phyloP scores from a whole-genome alignment of 768 basidiomycete genomes.

The Termitomyces sp. region DNA sequence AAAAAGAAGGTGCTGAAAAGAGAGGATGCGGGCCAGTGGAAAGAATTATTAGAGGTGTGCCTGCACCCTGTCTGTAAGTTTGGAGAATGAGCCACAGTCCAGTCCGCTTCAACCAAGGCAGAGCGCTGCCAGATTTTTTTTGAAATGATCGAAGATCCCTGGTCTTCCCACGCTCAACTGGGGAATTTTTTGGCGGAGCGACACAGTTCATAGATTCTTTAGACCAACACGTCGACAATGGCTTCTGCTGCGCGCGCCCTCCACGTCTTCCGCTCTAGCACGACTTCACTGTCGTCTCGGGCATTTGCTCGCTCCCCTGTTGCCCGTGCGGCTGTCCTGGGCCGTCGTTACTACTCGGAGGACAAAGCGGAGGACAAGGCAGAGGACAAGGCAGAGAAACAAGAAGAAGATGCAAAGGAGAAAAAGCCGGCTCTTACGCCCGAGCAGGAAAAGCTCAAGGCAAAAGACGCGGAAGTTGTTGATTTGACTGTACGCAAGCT shows the following conservation, averaged over 20 bases:
- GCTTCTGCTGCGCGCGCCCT: constrained; percentile 44
- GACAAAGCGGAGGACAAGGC: constrained; percentile 29
- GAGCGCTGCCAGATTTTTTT: neutral
- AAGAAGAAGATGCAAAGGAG: constrained; percentile 18
- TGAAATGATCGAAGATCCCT: neutral
- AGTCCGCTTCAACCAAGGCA: neutral
- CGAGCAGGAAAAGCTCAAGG: constrained; percentile 56
- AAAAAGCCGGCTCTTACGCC: constrained; percentile 17
- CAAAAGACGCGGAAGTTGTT: constrained; percentile 74
- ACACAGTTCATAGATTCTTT: constrained; percentile 3
- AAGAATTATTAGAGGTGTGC: constrained; percentile 4
- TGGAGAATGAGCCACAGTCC: constrained; percentile 4
- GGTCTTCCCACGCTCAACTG: constrained; percentile 9
- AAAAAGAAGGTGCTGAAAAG: neutral
- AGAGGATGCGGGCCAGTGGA: neutral
- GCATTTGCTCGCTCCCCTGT: constrained; percentile 33
- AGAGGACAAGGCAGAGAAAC: constrained; percentile 12
- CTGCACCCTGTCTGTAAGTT: constrained; percentile 8
- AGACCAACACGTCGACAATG: constrained; percentile 11
- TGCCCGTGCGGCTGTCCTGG: constrained; percentile 19
- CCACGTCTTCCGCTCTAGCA: constrained; percentile 52
- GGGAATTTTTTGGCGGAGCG: constrained; percentile 15
- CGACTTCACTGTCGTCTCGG: constrained; percentile 48
- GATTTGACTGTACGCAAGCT: constrained; percentile 67
- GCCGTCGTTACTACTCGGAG: constrained; percentile 55